Evolutionary conservation across 129 eudicot species (phyloP), one percentile per base, ranked within the genome.

Genomic region (Centaurea solstitialis): DNA sequence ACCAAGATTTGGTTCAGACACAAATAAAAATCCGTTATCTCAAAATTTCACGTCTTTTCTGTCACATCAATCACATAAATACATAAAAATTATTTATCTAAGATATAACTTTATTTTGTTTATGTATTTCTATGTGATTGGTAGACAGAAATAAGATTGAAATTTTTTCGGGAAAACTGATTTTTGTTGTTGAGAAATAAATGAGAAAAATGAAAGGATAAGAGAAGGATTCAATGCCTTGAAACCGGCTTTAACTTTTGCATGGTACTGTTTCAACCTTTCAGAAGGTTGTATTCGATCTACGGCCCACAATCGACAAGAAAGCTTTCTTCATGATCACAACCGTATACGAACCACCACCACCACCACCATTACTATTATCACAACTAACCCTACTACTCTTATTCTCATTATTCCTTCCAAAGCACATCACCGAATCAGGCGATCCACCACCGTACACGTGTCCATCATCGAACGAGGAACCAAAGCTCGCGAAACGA

Each of bases 401-500:
- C 20, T 4, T 67, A 18, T 77, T 77, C 45, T 41, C 43, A 23
- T 35, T n/a, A 43, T 78, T 24, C 47, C 4, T 28, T 67, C 87
- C 90, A 80, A 88, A 91, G 65, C 93, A 88, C 81, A 72, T 28
- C 50, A 76, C 73, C 40, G 89, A 78, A 67, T 76, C 80, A 8
- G 81, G 72, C 7, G 88, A 85, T 66, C 75, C 74, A n/a, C 72
- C 73, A 18, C 53, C 21, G 15, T 77, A 87, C 83, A 68, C 62
- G 35, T 78, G 81, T 47, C 81, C 86, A 9, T 84, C 89, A 80
- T 86, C 92, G 22, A 83, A 78, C 1, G 87, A 78, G 21, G 93
- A 92, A 0, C 94, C 86, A 59, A 80, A 70, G 87, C 94, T 87
- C n/a, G 73, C 70, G 24, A 88, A 75, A 50, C 86, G 87, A 28